Conservation (phyloP, 1,284 basidiomycete genomes). For the Abortiporus biennis region DNA sequence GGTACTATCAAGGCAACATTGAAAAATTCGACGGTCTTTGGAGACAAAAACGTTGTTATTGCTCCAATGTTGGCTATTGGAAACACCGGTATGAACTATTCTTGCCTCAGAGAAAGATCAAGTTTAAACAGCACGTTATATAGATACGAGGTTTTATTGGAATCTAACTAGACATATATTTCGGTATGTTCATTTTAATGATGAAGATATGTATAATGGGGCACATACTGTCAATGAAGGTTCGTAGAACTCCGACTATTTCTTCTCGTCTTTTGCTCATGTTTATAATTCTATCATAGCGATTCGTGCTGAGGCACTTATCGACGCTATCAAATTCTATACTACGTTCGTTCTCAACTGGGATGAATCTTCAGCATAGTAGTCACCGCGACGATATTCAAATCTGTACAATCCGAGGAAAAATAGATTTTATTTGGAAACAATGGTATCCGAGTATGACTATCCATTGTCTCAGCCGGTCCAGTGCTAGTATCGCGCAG, state of each 20-base stretch:
- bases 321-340: slow-evolving; percentile 5
- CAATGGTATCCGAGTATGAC: too few relatives aligned
- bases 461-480: too few relatives aligned
- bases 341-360: slow-evolving; percentile 3
- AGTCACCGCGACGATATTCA: too few relatives aligned
- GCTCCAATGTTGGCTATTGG: slow-evolving; percentile 49
- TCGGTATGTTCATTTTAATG: slow-evolving; percentile 36
- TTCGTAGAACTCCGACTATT: too few relatives aligned
- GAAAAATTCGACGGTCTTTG: background rate
- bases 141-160: slow-evolving; percentile 46
- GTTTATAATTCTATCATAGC: slow-evolving; percentile 1
- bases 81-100: slow-evolving; percentile 34
- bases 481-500: too few relatives aligned
- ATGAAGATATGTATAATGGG: slow-evolving; percentile 22
- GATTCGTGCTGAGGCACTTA: slow-evolving; percentile 1
- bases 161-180: slow-evolving; percentile 40
- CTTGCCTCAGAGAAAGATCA: too few relatives aligned
- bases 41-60: slow-evolving; percentile 25
- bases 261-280: background rate
- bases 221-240: slow-evolving; percentile 57
- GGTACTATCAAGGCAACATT: slow-evolving; percentile 42
- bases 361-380: slow-evolving; percentile 3
- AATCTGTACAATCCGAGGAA: too few relatives aligned
- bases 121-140: too few relatives aligned
- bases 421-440: too few relatives aligned